Base-by-base conservation (phyloP, 345 rosid species). In the Eucalyptus cladocalyx region DNA sequence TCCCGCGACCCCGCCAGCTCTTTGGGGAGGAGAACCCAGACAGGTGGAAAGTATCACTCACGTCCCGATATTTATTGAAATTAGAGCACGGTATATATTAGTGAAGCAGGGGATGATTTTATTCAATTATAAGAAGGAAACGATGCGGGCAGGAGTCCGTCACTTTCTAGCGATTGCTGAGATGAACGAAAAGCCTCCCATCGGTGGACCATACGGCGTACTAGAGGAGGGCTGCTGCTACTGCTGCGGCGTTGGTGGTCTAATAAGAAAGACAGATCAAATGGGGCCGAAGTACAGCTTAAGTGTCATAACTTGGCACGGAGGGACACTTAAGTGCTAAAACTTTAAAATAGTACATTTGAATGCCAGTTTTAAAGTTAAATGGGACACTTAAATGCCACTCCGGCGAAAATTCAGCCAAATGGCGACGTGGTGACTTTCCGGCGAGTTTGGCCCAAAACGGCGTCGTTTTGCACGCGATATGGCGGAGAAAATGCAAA, bases 1-100 rank as follows among this genome's bases (percentile, higher is more conserved):
- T 3, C 13, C 12, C 3, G 1, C 30, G 12, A 8, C 6, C 30
- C 30, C 1, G 30, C 30, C 13, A 4, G 3, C 13, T 56, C 6
- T 1, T 56, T 2, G 62, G 14, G 14, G 6, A 56, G 30, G 6
- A 10, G 62, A 24, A 56, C 13, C 28, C 13, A 8, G 5, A 53
- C 19, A 53, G 58, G 12, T 1, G 30, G 30, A 1, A 1, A 56
- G 62, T 23, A 23, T 56, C 28, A 56, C 1, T 56, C 30, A 24
- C 2, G 0, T 24, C 6, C 62, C 14, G 2, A 9, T 23, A 56
- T 24, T 56, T 24, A 56, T 56, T 56, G 6, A 24, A 56, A 56
- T 14, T 56, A 56, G 62, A 56, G 30, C 30, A 10, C 14, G 3
- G 30, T 4, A 56, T 21, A 56, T 56, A 56, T 56, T 24, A 56